phyloP scores from a whole-genome alignment of 1,284 basidiomycete species.

The Microbotryum violaceum region DNA sequence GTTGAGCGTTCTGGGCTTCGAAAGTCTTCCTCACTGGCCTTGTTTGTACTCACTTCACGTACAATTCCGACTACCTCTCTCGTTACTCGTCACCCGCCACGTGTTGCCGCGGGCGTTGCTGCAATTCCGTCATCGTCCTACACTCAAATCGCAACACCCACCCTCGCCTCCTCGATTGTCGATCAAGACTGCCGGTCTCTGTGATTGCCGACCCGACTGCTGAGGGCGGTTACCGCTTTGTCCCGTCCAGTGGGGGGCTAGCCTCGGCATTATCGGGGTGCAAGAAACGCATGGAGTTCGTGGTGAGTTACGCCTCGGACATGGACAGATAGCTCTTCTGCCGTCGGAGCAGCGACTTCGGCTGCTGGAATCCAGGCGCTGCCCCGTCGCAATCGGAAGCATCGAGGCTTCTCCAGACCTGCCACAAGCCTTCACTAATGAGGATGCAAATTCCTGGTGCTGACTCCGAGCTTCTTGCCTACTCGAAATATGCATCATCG shows the following conservation, averaged over 20 bases:
- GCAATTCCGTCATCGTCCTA: not conserved
- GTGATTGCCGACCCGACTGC: constrained; percentile 20
- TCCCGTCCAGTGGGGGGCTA: constrained; percentile 88
- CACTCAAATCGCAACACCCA: not conserved
- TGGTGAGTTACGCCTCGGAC: constrained; percentile 36
- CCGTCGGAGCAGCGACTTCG: too few relatives aligned
- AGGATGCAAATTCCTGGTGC: too few relatives aligned
- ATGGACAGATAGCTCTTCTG: too few relatives aligned
- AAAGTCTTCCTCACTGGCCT: not conserved
- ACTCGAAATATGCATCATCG: too few relatives aligned
- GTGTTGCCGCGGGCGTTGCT: not conserved
- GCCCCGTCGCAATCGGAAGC: too few relatives aligned
- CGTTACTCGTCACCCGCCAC: not conserved
- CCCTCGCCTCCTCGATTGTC: not conserved
- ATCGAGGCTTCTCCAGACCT: too few relatives aligned
- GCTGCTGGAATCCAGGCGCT: too few relatives aligned
- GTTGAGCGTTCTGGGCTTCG: not conserved
- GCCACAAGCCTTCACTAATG: too few relatives aligned
- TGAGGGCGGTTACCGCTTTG: constrained; percentile 56
- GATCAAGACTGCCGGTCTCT: constrained; percentile 2
- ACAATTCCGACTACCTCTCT: not conserved
- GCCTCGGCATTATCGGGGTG: constrained; percentile 89
- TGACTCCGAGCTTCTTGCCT: too few relatives aligned
- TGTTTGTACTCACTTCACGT: constrained; percentile 1
- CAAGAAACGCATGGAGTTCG: constrained; percentile 93